These are phyloP conservation scores for Strigomonas culicis DNA, from an alignment of 208 protist species.

Conservation along the genomic window DNA sequence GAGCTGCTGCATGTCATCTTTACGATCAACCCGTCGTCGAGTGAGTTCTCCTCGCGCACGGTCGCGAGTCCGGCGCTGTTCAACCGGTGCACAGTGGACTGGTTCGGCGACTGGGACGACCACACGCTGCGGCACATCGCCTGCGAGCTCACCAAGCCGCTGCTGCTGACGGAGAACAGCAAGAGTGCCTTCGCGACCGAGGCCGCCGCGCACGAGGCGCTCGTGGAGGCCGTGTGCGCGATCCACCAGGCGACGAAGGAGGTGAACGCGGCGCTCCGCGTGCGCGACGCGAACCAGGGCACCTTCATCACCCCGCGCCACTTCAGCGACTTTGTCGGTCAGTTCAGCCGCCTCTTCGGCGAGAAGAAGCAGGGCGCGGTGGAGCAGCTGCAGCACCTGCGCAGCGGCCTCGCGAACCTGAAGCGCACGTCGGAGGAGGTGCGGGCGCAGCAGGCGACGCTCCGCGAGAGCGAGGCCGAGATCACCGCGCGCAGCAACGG, in stretches of 20 bases:
- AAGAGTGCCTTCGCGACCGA: constrained; percentile 35
- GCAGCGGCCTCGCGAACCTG: constrained; percentile 95
- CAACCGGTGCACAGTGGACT: constrained; percentile 99
- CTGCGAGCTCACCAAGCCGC: constrained; percentile 76
- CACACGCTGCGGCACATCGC: constrained; percentile 94
- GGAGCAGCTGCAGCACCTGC: constrained; percentile 96
- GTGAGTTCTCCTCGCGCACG: constrained; percentile 94
- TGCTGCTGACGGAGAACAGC: constrained; percentile 86
- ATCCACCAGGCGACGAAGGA: constrained; percentile 92
- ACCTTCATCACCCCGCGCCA: constrained; percentile 98
- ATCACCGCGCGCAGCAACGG: constrained; percentile 69
- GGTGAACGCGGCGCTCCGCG: constrained; percentile 71
- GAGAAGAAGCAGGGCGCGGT: constrained; percentile 93
- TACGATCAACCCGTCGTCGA: constrained; percentile 98
- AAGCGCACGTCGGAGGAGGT: constrained; percentile 88
- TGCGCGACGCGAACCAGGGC: constrained; percentile 75
- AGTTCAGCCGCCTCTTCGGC: constrained; percentile 92
- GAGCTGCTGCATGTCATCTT: constrained; percentile 99
- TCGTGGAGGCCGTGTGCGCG: constrained; percentile 88
- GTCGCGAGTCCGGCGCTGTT: constrained; percentile 98
- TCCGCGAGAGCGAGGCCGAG: constrained; percentile 81
- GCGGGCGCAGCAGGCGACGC: constrained; percentile 70
- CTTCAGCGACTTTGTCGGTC: constrained; percentile 97
- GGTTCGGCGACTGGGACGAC: constrained; percentile 98
- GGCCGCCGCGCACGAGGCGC: constrained; percentile 50